A percentile compares a stretch with the other conserved stretches of the same genome.
Conservation (phyloP, 345 rosid genomes). For the Citrus unshiu region DNA sequence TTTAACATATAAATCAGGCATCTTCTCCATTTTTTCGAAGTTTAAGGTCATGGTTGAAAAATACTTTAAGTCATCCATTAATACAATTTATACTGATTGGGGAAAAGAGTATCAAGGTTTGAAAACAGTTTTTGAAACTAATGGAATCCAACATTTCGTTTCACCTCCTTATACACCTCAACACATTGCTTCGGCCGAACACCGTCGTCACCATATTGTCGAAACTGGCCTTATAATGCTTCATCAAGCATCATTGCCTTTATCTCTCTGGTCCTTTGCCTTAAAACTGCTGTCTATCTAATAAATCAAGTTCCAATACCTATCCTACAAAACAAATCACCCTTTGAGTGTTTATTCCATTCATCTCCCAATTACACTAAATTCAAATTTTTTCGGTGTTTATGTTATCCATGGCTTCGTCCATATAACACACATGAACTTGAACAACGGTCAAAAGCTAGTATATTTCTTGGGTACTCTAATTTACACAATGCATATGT, state of each 20-base stretch:
- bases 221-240: background rate
- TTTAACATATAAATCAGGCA: background rate
- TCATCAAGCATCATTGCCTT: background rate
- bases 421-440: background rate
- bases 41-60: background rate
- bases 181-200: background rate
- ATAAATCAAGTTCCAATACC: background rate
- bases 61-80: background rate
- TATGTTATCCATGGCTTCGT: background rate
- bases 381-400: background rate
- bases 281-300: background rate
- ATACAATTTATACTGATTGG: background rate
- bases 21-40: background rate
- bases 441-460: background rate
- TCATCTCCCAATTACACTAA: background rate
- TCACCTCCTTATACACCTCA: background rate
- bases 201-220: background rate
- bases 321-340: background rate
- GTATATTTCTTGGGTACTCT: background rate
- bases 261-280: background rate
- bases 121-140: background rate
- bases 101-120: background rate
- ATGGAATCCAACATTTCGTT: background rate
- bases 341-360: background rate
- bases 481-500: background rate